Evolutionary conservation across 2,329 filamentous ascomycete species (phyloP).

Genomic region (Calonectria pseudoreteaudii): DNA sequence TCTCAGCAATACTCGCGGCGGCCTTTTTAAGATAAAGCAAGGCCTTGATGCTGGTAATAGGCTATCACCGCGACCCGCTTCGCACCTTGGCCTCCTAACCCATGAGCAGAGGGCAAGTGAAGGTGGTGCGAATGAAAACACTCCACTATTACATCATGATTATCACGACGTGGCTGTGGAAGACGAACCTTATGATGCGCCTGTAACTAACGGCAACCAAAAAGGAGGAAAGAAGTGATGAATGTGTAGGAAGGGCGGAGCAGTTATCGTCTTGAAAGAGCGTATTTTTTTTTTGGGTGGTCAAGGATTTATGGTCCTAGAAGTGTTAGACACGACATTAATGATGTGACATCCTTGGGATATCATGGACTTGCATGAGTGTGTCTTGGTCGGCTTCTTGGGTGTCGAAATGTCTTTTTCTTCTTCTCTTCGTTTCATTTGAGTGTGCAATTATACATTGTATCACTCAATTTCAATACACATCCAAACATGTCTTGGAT

Average conservation of each 20-base stretch:
- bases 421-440: background rate
- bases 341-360: background rate
- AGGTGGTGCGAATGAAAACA: slow-evolving; percentile 41
- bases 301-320: background rate
- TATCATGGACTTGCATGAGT: background rate
- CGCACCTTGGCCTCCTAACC: slow-evolving; percentile 37
- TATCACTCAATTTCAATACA: background rate
- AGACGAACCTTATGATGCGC: slow-evolving; percentile 19
- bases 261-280: background rate
- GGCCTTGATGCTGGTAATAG: slow-evolving; percentile 43
- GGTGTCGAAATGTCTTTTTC: background rate
- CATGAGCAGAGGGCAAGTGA: background rate
- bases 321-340: background rate
- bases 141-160: slow-evolving; percentile 41
- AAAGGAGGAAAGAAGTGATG: slow-evolving; percentile 16
- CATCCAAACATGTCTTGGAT: background rate
- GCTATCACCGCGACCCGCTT: slow-evolving; percentile 35
- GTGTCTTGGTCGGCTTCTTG: background rate
- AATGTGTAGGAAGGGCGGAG: background rate
- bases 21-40: slow-evolving; percentile 76
- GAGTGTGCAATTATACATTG: background rate
- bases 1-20: slow-evolving; percentile 67
- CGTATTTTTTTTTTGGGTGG: background rate
- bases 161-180: slow-evolving; percentile 32
- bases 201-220: slow-evolving; percentile 40